Percentiles rank a stretch among this genome's conserved stretches.
These are phyloP conservation scores for Bauhinia variegata DNA, from an alignment of 306 rosid species.

Conservation along the genomic window DNA sequence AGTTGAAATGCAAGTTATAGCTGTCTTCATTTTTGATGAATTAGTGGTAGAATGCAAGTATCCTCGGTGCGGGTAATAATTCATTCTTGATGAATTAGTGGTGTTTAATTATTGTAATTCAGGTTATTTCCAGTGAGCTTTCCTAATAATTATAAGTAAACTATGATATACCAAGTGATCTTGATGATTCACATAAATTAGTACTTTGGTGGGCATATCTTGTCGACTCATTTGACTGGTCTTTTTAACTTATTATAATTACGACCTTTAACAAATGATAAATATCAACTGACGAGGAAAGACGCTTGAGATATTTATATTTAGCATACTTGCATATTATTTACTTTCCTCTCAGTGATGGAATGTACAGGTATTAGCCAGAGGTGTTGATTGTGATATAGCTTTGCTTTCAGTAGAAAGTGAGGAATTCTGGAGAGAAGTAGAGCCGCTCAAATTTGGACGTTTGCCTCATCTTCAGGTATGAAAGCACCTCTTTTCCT, in stretches of 20 bases:
- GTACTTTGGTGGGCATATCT: constrained; percentile 10
- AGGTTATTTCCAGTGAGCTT: constrained; percentile 7
- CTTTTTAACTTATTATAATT: background rate
- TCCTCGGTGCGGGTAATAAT: background rate
- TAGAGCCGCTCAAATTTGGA: constrained; percentile 81
- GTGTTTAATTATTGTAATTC: constrained; percentile 26
- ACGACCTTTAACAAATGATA: constrained; percentile 4
- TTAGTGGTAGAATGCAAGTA: constrained; percentile 12
- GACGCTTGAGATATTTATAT: constrained; percentile 16
- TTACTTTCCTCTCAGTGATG: constrained; percentile 47
- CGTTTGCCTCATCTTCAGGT: constrained; percentile 97
- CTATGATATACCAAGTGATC: constrained; percentile 23
- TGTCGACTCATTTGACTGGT: constrained; percentile 7
- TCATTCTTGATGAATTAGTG: constrained; percentile 3
- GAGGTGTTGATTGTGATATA: constrained; percentile 92
- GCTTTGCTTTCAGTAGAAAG: constrained; percentile 96
- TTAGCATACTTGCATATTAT: constrained; percentile 11
- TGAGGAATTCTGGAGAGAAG: constrained; percentile 89
- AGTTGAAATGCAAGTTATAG: no score
- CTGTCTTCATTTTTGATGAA: background rate
- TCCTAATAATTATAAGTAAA: constrained; percentile 16
- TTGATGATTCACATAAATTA: constrained; percentile 27
- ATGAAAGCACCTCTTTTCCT: constrained; percentile 27
- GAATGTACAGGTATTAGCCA: constrained; percentile 85
- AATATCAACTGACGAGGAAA: constrained; percentile 8